Percentiles rank a stretch among this genome's conserved stretches.
These are phyloP conservation scores for Neostapfia colusana DNA, from an alignment of 176 grass and related monocot genomes.

Conservation along the genomic window DNA sequence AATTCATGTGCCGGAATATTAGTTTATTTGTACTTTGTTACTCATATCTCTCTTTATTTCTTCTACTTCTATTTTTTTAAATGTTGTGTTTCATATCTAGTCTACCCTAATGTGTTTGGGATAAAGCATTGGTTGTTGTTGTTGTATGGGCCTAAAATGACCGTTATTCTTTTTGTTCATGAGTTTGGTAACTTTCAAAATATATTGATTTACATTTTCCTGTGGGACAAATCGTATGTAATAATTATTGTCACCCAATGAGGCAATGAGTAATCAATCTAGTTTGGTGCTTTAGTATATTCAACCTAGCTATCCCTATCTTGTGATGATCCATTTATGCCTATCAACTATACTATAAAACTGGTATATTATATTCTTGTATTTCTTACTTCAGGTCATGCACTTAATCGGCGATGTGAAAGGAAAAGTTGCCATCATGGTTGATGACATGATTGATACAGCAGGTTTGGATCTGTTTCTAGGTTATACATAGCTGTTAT, in stretches of 20 bases:
- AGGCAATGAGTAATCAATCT: not conserved
- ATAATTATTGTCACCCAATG: not conserved
- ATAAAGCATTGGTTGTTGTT: too few species aligned
- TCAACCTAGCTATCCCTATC: not conserved
- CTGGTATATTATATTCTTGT: not conserved
- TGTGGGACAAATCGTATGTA: not conserved
- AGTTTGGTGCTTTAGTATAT: not conserved
- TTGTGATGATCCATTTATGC: not conserved
- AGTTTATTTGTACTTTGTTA: too few species aligned
- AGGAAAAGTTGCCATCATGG: constrained; percentile 92
- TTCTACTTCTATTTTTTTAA: too few species aligned
- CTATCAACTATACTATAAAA: not conserved
- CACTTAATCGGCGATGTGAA: constrained; percentile 96
- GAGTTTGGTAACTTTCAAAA: not conserved
- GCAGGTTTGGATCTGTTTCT: constrained; percentile 57
- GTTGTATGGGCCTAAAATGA: not conserved
- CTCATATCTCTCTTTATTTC: too few species aligned
- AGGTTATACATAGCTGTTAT: not conserved
- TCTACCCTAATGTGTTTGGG: too few species aligned
- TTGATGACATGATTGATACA: constrained; percentile 99
- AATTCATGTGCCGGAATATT: too few species aligned
- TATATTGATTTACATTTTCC: not conserved
- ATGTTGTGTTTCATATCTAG: too few species aligned
- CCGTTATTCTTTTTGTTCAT: not conserved
- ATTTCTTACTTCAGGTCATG: constrained; percentile 65